A percentile compares a stretch with the other conserved stretches of the same genome.
These are phyloP conservation scores for Starmerella potacharoeniae DNA, from an alignment of 805 yeast species.

Conservation along the genomic window DNA sequence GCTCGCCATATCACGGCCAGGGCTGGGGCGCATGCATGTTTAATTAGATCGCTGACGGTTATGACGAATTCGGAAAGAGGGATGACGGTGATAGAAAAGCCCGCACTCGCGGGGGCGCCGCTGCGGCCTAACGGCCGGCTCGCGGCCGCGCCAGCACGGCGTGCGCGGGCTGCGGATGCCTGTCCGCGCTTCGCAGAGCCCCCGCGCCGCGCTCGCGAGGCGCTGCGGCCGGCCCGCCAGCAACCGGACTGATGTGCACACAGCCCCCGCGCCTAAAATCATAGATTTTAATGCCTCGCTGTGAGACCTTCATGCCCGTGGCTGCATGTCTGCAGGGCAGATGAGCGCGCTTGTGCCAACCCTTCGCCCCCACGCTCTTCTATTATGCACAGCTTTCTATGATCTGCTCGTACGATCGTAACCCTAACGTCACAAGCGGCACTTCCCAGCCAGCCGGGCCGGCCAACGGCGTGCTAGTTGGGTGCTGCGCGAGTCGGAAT, in stretches of 20 bases:
- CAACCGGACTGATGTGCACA: too few relatives aligned
- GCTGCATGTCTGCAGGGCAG: background rate
- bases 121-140: too few relatives aligned
- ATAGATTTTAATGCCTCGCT: background rate
- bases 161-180: too few relatives aligned
- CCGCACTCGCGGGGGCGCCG: background rate
- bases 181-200: too few relatives aligned
- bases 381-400: background rate
- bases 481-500: too few relatives aligned
- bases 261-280: background rate
- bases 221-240: too few relatives aligned
- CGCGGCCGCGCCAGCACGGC: too few relatives aligned
- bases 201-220: too few relatives aligned
- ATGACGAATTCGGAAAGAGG: background rate
- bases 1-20: background rate
- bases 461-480: too few relatives aligned
- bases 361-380: background rate
- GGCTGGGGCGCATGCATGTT: background rate
- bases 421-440: background rate
- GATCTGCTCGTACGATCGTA: background rate
- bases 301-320: background rate
- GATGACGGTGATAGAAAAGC: background rate
- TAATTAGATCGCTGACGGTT: background rate
- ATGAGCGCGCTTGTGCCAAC: background rate
- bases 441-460: too few relatives aligned